Evolutionary conservation across 208 protist genomes (phyloP).

Genomic region (Phytomonas francai): DNA sequence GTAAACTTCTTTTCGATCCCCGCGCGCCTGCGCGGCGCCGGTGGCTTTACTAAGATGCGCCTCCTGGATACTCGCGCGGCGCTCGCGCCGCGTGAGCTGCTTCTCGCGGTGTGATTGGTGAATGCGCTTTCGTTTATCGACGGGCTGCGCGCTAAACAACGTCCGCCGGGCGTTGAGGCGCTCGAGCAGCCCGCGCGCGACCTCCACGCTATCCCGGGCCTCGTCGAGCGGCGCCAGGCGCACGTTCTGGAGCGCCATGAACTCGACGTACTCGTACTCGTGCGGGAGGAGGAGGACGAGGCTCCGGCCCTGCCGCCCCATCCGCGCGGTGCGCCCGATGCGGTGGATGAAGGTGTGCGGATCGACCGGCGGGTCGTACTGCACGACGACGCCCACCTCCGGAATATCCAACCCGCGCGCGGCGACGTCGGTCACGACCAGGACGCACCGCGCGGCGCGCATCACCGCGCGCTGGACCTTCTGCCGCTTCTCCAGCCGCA

Average conservation of each 20-base stretch:
- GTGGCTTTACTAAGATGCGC: slow-evolving; percentile 24
- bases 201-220: slow-evolving; percentile 52
- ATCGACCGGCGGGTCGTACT: slow-evolving; percentile 96
- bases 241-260: slow-evolving; percentile 89
- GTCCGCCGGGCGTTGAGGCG: slow-evolving; percentile 67
- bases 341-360: slow-evolving; percentile 95
- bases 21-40: background rate
- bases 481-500: slow-evolving; percentile 86
- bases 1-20: slow-evolving; percentile 31
- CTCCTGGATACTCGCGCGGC: slow-evolving; percentile 52
- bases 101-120: slow-evolving; percentile 69
- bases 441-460: slow-evolving; percentile 59
- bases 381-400: slow-evolving; percentile 92
- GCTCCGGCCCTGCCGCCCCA: slow-evolving; percentile 89
- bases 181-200: slow-evolving; percentile 35
- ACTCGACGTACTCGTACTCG: slow-evolving; percentile 91
- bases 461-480: slow-evolving; percentile 69
- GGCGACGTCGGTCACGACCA: slow-evolving; percentile 96
- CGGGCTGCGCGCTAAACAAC: slow-evolving; percentile 50
- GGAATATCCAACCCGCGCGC: slow-evolving; percentile 97
- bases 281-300: slow-evolving; percentile 91
- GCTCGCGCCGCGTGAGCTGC: slow-evolving; percentile 57
- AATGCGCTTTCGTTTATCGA: slow-evolving; percentile 58
- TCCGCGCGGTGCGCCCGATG: slow-evolving; percentile 94
- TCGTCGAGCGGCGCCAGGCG: slow-evolving; percentile 65